Evolutionary conservation across 441 rosid genomes (phyloP), one percentile per base, ranked within the genome.

Genomic region (Dalechampia spathulata): DNA sequence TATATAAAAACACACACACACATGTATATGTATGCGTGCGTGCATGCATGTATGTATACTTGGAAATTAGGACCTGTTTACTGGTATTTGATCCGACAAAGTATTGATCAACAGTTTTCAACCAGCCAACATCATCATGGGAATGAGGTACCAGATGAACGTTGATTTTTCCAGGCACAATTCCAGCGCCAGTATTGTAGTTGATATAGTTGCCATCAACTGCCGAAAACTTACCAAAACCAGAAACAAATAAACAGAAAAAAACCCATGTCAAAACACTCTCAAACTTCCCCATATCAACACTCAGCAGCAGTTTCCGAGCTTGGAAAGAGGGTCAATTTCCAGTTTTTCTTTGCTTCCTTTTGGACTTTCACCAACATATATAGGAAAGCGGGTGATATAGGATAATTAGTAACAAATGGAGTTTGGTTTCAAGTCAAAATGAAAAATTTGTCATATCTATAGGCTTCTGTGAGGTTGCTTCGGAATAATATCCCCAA

Each of bases 91-190:
- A 67, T 72, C 91, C 91, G 21, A 77, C 70, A 50, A 73, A 82
- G 74, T 82, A 84, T 65, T 84, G 91, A 68, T 82, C 88, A 56
- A 84, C 36, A 22, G 83, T 84, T 71, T 82, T 82, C 57, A 84
- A 65, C 91, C 88, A 82, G 7, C 88, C 88, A 52, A 79, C 86
- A 43, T 84, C 91, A 25, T 82, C 91, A 57, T 84, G 91, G 4
- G 88, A 69, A 58, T 84, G 91, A 15, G 88, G 64, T 49, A 84
- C 88, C 65, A 84, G 71, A 64, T 84, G 91, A 55, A 84, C 85
- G 52, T 80, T 78, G 14, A 80, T 56, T 51, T 82, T 82, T 4
- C 76, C 86, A 0, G 68, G 64, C 7, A 71, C 80, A 38, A 74
- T 63, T 47, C 62, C 71, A 53, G 63, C 75, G 12, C 67, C 78